These are phyloP conservation scores for Coprinopsis marcescibilis DNA, from an alignment of 768 basidiomycete species.

Conservation along the genomic window DNA sequence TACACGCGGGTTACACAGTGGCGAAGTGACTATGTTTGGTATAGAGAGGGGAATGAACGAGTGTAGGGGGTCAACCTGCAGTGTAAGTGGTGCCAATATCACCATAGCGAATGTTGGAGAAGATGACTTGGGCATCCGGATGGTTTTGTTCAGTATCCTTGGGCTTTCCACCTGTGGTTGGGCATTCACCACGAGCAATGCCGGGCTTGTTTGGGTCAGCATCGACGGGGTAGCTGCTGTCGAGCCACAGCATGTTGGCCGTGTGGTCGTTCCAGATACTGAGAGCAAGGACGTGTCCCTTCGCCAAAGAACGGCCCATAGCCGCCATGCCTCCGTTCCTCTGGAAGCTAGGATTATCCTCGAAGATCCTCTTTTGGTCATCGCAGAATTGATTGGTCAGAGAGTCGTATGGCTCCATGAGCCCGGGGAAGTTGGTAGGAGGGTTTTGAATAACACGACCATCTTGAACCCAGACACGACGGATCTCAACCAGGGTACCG, in stretches of 20 bases:
- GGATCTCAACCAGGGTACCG: slow-evolving; percentile 48
- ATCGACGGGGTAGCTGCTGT: slow-evolving; percentile 40
- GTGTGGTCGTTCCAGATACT: slow-evolving; percentile 51
- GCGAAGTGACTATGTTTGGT: no score
- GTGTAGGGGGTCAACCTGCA: no score
- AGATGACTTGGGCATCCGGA: slow-evolving; percentile 40
- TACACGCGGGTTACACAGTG: no score
- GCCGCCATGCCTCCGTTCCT: slow-evolving; percentile 31
- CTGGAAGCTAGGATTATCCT: slow-evolving; percentile 37
- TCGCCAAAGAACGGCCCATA: slow-evolving; percentile 29
- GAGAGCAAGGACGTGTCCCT: slow-evolving; percentile 45
- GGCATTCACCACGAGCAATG: slow-evolving; percentile 44
- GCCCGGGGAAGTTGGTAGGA: slow-evolving; percentile 37
- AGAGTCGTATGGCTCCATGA: slow-evolving; percentile 30
- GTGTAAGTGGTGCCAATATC: slow-evolving; percentile 40
- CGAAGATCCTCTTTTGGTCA: slow-evolving; percentile 36
- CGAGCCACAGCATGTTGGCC: slow-evolving; percentile 54
- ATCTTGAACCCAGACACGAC: slow-evolving; percentile 51
- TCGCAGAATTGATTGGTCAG: slow-evolving; percentile 41
- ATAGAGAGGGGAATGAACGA: no score
- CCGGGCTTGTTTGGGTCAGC: slow-evolving; percentile 28
- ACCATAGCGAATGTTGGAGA: slow-evolving; percentile 51
- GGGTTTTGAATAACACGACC: slow-evolving; percentile 48
- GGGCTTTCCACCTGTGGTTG: slow-evolving; percentile 42
- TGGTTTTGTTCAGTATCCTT: slow-evolving; percentile 33